These are phyloP conservation scores for Phialophora expanda DNA, from an alignment of 2,329 filamentous ascomycete species.

Conservation along the genomic window DNA sequence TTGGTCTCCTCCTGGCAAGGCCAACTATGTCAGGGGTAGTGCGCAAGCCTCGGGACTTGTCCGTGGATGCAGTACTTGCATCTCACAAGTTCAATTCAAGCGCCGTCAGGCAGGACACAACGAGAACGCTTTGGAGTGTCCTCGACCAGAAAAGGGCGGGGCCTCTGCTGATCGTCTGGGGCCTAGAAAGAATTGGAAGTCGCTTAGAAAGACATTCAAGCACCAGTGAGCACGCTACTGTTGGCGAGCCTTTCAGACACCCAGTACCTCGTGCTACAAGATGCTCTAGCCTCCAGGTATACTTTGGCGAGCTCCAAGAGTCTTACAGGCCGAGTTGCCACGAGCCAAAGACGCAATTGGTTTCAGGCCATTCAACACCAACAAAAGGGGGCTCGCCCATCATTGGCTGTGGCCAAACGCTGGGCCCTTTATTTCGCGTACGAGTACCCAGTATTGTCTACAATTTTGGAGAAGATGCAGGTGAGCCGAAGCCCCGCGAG, in stretches of 20 bases:
- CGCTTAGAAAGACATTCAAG: conserved; percentile 19
- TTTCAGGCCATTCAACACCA: conserved; percentile 1
- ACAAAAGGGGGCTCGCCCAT: not conserved
- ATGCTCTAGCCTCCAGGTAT: conserved; percentile 1
- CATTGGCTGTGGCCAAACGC: conserved; percentile 5
- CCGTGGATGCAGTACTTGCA: not conserved
- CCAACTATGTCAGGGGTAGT: not conserved
- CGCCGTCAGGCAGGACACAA: not conserved
- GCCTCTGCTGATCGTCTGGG: conserved; percentile 9
- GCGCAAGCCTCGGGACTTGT: not conserved
- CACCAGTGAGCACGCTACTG: conserved; percentile 6
- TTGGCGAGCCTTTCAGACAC: not conserved
- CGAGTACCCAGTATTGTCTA: too few relatives aligned
- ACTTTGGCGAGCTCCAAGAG: conserved; percentile 7
- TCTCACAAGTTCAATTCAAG: not conserved
- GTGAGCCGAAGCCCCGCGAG: conserved; percentile 9
- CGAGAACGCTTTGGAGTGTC: not conserved
- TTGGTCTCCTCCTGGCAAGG: not conserved
- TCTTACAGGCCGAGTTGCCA: conserved; percentile 14
- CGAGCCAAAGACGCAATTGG: conserved; percentile 31
- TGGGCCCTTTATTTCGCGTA: not conserved
- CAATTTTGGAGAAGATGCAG: conserved; percentile 3
- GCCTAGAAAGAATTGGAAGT: conserved; percentile 18
- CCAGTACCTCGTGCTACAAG: not conserved
- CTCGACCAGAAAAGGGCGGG: conserved; percentile 2